Percentiles rank a stretch among this genome's conserved stretches.
Evolutionary conservation across 805 yeast species (phyloP).

Genomic region (Teunomyces funiuensis): DNA sequence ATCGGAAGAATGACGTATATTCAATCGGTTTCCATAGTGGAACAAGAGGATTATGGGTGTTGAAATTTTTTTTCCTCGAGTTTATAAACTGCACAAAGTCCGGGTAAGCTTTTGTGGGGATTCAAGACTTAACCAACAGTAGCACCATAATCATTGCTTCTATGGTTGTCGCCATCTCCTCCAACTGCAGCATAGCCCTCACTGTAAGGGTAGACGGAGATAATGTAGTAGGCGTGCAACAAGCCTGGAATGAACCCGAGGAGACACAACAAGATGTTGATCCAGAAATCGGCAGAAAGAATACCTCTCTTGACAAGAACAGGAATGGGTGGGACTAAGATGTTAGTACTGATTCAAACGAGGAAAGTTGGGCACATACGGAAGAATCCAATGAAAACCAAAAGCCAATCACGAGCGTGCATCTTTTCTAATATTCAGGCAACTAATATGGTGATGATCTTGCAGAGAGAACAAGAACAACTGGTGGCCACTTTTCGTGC

Average conservation of each 20-base stretch:
- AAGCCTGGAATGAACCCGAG: slow-evolving; percentile 79
- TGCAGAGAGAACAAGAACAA: background rate
- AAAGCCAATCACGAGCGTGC: slow-evolving; percentile 57
- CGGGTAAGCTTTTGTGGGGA: background rate
- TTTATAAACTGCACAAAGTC: background rate
- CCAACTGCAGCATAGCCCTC: slow-evolving; percentile 28
- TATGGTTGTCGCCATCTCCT: slow-evolving; percentile 29
- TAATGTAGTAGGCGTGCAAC: slow-evolving; percentile 75
- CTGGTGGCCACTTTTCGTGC: background rate
- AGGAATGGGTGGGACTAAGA: slow-evolving; percentile 69
- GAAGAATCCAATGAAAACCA: slow-evolving; percentile 67
- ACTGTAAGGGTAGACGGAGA: slow-evolving; percentile 63
- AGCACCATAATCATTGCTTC: slow-evolving; percentile 16
- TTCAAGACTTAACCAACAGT: background rate
- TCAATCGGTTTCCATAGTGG: background rate
- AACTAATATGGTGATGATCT: background rate
- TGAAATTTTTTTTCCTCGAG: background rate
- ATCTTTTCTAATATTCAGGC: slow-evolving; percentile 13
- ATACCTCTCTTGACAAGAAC: slow-evolving; percentile 73
- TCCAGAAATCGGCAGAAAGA: slow-evolving; percentile 65
- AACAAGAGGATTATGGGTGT: background rate
- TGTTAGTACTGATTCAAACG: slow-evolving; percentile 10
- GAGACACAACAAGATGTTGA: slow-evolving; percentile 68
- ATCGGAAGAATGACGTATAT: slow-evolving; percentile 3
- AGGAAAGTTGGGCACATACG: slow-evolving; percentile 13